These are phyloP conservation scores for Hirsutella thompsonii DNA, from an alignment of 2,329 filamentous ascomycete genomes.

Conservation along the genomic window DNA sequence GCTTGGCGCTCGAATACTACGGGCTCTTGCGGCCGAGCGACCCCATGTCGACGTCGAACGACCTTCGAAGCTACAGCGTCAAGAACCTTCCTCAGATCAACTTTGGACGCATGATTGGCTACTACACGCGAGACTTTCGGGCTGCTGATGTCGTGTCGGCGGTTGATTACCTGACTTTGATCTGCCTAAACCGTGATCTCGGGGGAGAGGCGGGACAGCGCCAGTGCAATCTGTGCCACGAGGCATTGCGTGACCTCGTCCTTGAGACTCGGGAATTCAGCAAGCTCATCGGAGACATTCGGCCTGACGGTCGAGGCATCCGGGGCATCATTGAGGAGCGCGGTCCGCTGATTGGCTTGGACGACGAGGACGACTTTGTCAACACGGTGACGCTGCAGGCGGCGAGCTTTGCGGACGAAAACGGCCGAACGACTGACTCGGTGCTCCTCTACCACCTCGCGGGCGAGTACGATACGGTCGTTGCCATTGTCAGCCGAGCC, in stretches of 20 bases:
- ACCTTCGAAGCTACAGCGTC: conserved; percentile 53
- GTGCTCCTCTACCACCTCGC: conserved; percentile 91
- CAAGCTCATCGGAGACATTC: conserved; percentile 82
- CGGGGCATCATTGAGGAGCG: conserved; percentile 80
- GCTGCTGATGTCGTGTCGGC: conserved; percentile 80
- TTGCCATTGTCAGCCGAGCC: conserved; percentile 76
- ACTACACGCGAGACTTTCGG: conserved; percentile 93
- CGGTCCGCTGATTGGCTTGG: conserved; percentile 65
- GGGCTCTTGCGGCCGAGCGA: conserved; percentile 80
- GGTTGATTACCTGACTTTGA: conserved; percentile 82
- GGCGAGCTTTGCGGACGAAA: conserved; percentile 85
- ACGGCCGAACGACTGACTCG: conserved; percentile 83
- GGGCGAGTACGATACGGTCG: conserved; percentile 90
- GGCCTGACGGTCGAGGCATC: conserved; percentile 72
- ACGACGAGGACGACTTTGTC: conserved; percentile 72
- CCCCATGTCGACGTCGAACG: conserved; percentile 59
- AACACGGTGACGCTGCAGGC: conserved; percentile 87
- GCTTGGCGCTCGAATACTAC: conserved; percentile 78
- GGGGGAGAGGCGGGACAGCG: conserved; percentile 59
- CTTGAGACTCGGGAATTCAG: conserved; percentile 96
- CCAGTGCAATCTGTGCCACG: conserved; percentile 75
- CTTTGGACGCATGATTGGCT: conserved; percentile 85
- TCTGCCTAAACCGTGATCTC: conserved; percentile 83
- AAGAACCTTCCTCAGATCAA: conserved; percentile 71
- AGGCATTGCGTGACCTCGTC: conserved; percentile 84